Base-by-base conservation (phyloP, 148 eudicot genomes). In the Mesembryanthemum crystallinum region DNA sequence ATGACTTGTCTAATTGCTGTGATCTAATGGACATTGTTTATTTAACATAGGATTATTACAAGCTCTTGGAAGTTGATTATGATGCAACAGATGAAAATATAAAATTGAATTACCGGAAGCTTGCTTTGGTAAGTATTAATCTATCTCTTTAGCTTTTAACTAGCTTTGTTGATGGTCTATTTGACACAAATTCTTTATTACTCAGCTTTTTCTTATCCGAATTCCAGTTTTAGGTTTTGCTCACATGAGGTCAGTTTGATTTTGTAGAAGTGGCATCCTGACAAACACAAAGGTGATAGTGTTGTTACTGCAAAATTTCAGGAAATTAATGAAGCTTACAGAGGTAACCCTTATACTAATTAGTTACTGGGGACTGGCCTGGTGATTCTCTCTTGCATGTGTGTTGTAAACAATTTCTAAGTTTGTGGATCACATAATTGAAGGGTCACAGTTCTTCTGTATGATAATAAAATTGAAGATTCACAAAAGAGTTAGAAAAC, bases 251-350 rank as follows among this genome's bases (percentile, higher is more conserved):
- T 49, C 30, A 21, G 47, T 69, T 75, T 52, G 72, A 67, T 61
- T 62, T 39, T 37, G 37, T 30, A 89, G 92, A 85, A 81, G 83
- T 89, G 92, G 92, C 92, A 87, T 84, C 92, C 92, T 35, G 90
- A 89, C 71, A 89, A 89, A 74, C 92, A 87, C 77, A 87, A 79
- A 71, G 86, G 80, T 77, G 87, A 89, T 77, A 33, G 32, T 73
- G 82, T 71, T 72, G 82, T 78, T 64, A 89, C 92, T 35, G 80
- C 80, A 21, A 89, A 82, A 76, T 89, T 89, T 78, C 92, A 87
- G 79, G 85, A 80, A 77, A 89, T 87, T 43, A 87, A 84, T 70
- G 90, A 89, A 83, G 92, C 92, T 73, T 89, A 89, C 37, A 78
- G 75, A 54, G 90, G 92, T 89, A 76, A 73, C 65, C 57, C 55